A percentile compares a stretch with the other conserved stretches of the same genome.
Evolutionary conservation across 129 eudicot species (phyloP).

Genomic region (Chrysanthemum lavandulifolium): DNA sequence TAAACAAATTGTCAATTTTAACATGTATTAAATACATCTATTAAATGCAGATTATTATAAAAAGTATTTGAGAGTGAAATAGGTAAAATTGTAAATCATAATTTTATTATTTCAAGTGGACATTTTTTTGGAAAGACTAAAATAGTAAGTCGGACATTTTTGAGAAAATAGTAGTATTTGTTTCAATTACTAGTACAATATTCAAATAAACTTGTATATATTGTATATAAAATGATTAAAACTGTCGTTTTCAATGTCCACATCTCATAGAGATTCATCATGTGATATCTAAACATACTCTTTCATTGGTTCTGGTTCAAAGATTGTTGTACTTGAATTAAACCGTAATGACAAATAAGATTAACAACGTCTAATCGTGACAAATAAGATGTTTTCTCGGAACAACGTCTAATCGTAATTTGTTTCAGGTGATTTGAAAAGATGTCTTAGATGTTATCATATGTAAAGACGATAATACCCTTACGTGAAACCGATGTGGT

Average conservation of each 20-base stretch:
- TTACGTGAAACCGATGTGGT: neutral
- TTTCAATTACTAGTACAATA: neutral
- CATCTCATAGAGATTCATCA: neutral
- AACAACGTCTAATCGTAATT: no score
- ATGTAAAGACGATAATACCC: slow-evolving; percentile 5
- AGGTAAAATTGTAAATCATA: no score
- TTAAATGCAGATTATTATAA: no score
- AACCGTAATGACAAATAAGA: neutral
- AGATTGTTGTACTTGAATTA: neutral
- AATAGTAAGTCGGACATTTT: no score
- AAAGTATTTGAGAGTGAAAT: no score
- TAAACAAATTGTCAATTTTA: no score
- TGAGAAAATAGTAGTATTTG: no score
- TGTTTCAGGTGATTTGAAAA: neutral
- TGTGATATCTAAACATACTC: neutral
- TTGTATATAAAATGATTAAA: neutral
- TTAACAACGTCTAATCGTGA: neutral
- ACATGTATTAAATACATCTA: no score
- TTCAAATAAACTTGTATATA: neutral
- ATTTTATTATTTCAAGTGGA: no score
- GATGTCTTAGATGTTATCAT: neutral
- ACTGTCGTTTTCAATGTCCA: neutral
- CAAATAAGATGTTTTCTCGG: neutral
- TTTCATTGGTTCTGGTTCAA: neutral
- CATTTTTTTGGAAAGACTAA: no score